phyloP scores from a whole-genome alignment of 257 asterid genomes.

The Fraxinus anomala region DNA sequence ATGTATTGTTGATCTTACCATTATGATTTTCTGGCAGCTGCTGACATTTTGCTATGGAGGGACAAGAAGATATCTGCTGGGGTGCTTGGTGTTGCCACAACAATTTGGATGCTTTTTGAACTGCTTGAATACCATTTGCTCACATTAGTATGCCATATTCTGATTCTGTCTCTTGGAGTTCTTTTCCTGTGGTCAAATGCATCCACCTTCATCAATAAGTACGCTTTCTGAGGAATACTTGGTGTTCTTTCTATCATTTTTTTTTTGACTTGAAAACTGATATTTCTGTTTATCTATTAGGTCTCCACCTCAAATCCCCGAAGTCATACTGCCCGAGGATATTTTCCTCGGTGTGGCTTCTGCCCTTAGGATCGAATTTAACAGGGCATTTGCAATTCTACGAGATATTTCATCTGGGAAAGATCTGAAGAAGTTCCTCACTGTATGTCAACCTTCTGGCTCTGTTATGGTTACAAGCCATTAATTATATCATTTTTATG shows the following conservation, averaged over 20 bases:
- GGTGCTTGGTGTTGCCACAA: conserved; percentile 78
- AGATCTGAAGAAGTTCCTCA: conserved; percentile 79
- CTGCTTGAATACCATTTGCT: conserved; percentile 85
- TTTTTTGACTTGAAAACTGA: conserved; percentile 13
- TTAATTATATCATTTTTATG: no score
- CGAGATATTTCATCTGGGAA: conserved; percentile 78
- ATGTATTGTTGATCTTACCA: not conserved
- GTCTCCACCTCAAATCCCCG: conserved; percentile 82
- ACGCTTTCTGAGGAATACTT: conserved; percentile 17
- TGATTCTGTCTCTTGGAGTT: conserved; percentile 67
- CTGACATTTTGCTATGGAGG: conserved; percentile 88
- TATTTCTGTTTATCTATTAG: conserved; percentile 37
- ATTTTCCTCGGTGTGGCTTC: conserved; percentile 71
- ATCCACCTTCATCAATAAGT: conserved; percentile 77
- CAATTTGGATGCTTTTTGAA: conserved; percentile 88
- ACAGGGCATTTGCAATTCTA: conserved; percentile 60
- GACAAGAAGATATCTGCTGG: conserved; percentile 78
- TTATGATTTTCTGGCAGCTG: conserved; percentile 53
- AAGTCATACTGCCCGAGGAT: conserved; percentile 69
- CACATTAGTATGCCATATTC: conserved; percentile 77
- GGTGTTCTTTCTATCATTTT: no score
- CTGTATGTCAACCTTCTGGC: conserved; percentile 43
- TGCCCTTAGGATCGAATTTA: conserved; percentile 73
- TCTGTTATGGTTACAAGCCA: not conserved
- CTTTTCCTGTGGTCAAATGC: conserved; percentile 88